A percentile compares a stretch with the other conserved stretches of the same genome.
These are phyloP conservation scores for Picea glauca DNA, from an alignment of 75 land plant genomes.

Conservation along the genomic window DNA sequence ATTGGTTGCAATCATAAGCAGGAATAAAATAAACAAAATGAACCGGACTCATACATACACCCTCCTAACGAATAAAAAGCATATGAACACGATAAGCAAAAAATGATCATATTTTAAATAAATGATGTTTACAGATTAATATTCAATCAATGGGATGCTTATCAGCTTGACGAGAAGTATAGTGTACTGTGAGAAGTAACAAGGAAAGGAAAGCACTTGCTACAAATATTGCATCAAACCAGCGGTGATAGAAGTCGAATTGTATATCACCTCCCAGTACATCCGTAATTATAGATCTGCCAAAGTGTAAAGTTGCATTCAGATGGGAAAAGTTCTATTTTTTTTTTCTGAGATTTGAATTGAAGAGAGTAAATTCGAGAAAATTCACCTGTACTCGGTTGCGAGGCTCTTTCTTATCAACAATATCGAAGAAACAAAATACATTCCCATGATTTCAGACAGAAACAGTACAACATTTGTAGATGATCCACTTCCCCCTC, in stretches of 20 bases:
- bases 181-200: constrained; percentile 80
- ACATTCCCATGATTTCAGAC: constrained; percentile 98
- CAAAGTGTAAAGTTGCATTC: neutral
- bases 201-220: constrained; percentile 84
- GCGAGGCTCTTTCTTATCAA: constrained; percentile 93
- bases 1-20: no score
- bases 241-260: constrained; percentile 90
- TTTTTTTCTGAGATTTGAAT: neutral
- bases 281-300: constrained; percentile 84
- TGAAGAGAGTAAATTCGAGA: neutral
- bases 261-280: constrained; percentile 95
- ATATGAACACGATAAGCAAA: neutral
- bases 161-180: constrained; percentile 79
- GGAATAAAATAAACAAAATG: no score
- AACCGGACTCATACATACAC: no score
- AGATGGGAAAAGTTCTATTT: neutral
- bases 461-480: constrained; percentile 90
- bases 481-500: constrained; percentile 84
- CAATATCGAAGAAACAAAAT: constrained; percentile 90
- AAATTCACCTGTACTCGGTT: constrained; percentile 73
- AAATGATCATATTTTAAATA: neutral
- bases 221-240: constrained; percentile 98
- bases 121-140: neutral
- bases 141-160: constrained; percentile 87
- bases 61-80: neutral